Conservation (phyloP, 371 early-diverging fungal genomes). For the Mortierella sp. region DNA sequence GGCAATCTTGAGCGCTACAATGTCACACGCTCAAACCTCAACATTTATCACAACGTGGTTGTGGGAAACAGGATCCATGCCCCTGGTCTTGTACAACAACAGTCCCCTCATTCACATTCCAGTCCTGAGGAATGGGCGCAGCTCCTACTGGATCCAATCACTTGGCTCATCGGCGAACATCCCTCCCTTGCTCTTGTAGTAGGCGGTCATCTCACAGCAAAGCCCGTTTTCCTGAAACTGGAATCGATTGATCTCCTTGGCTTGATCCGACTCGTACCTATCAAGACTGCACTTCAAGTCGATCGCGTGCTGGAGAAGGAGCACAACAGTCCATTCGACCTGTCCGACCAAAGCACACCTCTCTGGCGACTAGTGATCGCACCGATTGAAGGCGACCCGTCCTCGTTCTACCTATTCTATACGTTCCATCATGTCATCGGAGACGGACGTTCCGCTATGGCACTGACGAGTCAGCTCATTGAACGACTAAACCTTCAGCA, state of each 20-base stretch:
- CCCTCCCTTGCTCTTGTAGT: constrained; percentile 21
- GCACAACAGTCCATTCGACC: constrained; percentile 39
- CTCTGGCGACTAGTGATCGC: constrained; percentile 40
- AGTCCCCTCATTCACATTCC: not conserved
- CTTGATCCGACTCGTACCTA: constrained; percentile 14
- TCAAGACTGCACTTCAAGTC: not conserved
- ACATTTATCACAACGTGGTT: constrained; percentile 41
- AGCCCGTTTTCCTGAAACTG: constrained; percentile 28
- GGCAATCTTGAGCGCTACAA: constrained; percentile 44
- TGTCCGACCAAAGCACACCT: constrained; percentile 18
- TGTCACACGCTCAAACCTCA: constrained; percentile 38
- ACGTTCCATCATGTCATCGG: constrained; percentile 41
- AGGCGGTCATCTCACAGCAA: constrained; percentile 29
- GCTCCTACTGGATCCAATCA: constrained; percentile 22
- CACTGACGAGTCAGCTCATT: constrained; percentile 22
- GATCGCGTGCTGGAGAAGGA: constrained; percentile 26
- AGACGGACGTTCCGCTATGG: constrained; percentile 43
- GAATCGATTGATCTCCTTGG: constrained; percentile 9
- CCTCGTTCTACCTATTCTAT: constrained; percentile 22
- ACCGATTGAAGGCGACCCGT: constrained; percentile 1
- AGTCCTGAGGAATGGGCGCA: constrained; percentile 21
- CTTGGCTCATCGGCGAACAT: constrained; percentile 12
- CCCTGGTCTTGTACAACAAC: not conserved
- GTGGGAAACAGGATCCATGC: constrained; percentile 20
- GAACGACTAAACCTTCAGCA: constrained; percentile 21